Percentiles rank a stretch among this genome's conserved stretches.
phyloP scores from a whole-genome alignment of 2,329 filamentous ascomycete genomes.

The Teratosphaeria epicoccoides region DNA sequence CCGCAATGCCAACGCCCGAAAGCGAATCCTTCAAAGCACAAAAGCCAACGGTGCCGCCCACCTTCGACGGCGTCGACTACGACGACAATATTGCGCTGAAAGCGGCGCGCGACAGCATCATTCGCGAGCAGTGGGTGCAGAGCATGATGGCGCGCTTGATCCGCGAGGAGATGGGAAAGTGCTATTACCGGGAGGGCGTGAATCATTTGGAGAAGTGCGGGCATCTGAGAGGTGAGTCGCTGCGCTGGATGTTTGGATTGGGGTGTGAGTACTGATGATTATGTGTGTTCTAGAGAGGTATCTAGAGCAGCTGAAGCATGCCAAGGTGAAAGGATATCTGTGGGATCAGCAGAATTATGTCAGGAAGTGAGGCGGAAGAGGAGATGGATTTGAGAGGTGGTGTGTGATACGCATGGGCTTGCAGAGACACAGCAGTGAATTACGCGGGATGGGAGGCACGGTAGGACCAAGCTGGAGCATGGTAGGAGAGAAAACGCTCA shows the following conservation, averaged over 20 bases:
- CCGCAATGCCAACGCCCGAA: constrained; percentile 68
- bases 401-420: constrained; percentile 3
- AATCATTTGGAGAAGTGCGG: constrained; percentile 86
- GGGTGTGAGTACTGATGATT: not conserved
- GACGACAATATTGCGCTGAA: constrained; percentile 73
- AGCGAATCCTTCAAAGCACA: constrained; percentile 71
- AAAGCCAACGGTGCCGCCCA: constrained; percentile 72
- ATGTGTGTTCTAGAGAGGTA: constrained; percentile 53
- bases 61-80: constrained; percentile 79
- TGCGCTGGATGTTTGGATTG: not conserved
- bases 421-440: too few relatives aligned
- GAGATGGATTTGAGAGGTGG: not conserved
- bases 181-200: constrained; percentile 72
- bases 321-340: constrained; percentile 68
- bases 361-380: constrained; percentile 32
- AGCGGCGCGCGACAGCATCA: constrained; percentile 69
- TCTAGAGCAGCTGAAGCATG: constrained; percentile 63
- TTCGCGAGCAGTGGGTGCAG: constrained; percentile 80
- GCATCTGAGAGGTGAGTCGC: constrained; percentile 62
- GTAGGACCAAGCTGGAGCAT: too few relatives aligned
- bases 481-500: too few relatives aligned
- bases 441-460: too few relatives aligned
- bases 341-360: constrained; percentile 72
- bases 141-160: constrained; percentile 82
- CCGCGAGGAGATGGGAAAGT: constrained; percentile 73